Conservation (phyloP, 768 basidiomycete genomes). For the Leucosporidium scottii region DNA sequence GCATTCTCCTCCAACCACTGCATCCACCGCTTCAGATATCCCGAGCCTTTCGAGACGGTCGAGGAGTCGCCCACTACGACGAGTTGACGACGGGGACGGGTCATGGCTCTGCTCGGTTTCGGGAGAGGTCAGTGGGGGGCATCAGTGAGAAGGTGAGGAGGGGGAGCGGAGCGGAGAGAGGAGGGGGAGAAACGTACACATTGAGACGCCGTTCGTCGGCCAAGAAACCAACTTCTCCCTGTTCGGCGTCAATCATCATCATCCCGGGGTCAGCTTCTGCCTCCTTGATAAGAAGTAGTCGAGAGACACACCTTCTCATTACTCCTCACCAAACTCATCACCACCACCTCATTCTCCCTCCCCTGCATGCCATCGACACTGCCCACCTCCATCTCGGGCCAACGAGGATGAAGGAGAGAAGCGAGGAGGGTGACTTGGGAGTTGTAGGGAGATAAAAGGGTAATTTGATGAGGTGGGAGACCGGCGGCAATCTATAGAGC, state of each 20-base stretch:
- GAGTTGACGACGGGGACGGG: slow-evolving; percentile 31
- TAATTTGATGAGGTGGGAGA: slow-evolving; percentile 64
- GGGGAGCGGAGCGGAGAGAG: too few relatives aligned
- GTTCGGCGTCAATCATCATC: not conserved
- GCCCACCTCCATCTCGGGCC: slow-evolving; percentile 68
- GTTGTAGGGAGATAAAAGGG: slow-evolving; percentile 89
- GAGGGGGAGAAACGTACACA: slow-evolving; percentile 30
- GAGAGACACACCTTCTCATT: slow-evolving; percentile 59
- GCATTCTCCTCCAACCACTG: slow-evolving; percentile 82
- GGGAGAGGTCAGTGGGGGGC: too few relatives aligned
- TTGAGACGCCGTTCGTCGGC: slow-evolving; percentile 88
- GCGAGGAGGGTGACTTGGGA: slow-evolving; percentile 84
- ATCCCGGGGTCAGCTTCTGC: too few relatives aligned
- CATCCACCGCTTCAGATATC: slow-evolving; percentile 83
- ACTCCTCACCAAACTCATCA: slow-evolving; percentile 86
- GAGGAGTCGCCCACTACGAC: slow-evolving; percentile 81
- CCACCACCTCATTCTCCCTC: slow-evolving; percentile 55
- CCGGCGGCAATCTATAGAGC: slow-evolving; percentile 53
- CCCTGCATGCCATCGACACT: slow-evolving; percentile 91
- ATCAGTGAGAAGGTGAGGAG: too few relatives aligned
- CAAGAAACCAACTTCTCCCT: slow-evolving; percentile 89
- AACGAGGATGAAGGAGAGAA: slow-evolving; percentile 59
- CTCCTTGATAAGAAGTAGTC: not conserved
- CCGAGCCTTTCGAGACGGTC: slow-evolving; percentile 75
- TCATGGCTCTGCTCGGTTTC: slow-evolving; percentile 37